phyloP scores from a whole-genome alignment of 306 rosid species.

The Vigna unguiculata region DNA sequence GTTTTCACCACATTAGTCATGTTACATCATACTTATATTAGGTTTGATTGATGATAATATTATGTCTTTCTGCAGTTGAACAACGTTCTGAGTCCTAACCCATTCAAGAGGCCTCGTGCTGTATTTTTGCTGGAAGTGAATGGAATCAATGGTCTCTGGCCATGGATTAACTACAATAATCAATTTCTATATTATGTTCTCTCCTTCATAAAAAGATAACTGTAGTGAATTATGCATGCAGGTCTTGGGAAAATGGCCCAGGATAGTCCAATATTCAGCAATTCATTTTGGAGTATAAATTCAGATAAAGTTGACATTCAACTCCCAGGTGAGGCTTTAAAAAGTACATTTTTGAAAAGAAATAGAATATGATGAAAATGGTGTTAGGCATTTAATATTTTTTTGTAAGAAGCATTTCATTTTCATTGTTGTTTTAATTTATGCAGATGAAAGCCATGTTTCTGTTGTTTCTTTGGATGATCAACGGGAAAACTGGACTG shows the following conservation, averaged over 20 bases:
- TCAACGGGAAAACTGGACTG: slow-evolving; percentile 55
- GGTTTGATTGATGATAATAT: slow-evolving; percentile 41
- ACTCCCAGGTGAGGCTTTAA: slow-evolving; percentile 64
- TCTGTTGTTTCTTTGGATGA: slow-evolving; percentile 80
- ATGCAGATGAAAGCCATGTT: slow-evolving; percentile 75
- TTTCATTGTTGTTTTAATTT: slow-evolving; percentile 9
- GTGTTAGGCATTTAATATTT: background rate
- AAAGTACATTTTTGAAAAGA: slow-evolving; percentile 22
- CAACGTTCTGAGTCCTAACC: slow-evolving; percentile 83
- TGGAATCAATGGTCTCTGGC: slow-evolving; percentile 72
- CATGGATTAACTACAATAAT: slow-evolving; percentile 31
- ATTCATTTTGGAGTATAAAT: slow-evolving; percentile 52
- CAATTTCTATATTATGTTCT: slow-evolving; percentile 19
- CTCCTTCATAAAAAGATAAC: slow-evolving; percentile 26
- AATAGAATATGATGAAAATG: slow-evolving; percentile 25
- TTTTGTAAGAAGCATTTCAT: slow-evolving; percentile 11
- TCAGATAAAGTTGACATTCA: slow-evolving; percentile 72
- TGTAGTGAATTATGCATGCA: slow-evolving; percentile 49
- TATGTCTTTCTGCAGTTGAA: slow-evolving; percentile 71
- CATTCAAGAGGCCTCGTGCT: slow-evolving; percentile 87
- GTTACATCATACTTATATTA: slow-evolving; percentile 32
- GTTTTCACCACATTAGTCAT: slow-evolving; percentile 15
- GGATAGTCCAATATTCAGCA: slow-evolving; percentile 55
- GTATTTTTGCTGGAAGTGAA: slow-evolving; percentile 79
- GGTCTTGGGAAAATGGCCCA: slow-evolving; percentile 60